Base-by-base conservation (phyloP, 2,329 filamentous ascomycete species). In the Hypoxylon rubiginosum region DNA sequence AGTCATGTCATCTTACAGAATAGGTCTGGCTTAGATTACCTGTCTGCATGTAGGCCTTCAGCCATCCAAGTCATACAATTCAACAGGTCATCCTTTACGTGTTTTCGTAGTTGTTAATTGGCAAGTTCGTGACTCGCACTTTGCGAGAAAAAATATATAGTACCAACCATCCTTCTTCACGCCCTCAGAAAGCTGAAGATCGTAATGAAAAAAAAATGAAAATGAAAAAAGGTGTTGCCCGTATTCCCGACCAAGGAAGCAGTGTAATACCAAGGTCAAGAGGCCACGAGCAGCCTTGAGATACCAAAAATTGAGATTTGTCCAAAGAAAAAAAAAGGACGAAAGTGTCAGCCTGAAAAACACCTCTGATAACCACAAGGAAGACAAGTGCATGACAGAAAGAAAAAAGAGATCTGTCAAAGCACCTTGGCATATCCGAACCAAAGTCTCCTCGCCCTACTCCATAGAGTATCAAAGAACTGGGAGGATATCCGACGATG, bases 121-220 rank as follows among this genome's bases (percentile, higher is more conserved):
- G n/a, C n/a, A n/a, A n/a, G n/a, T n/a, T n/a, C 7, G 26, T 28
- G 3, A 28, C 26, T 28, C 26, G 26, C 26, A 28, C 21, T 4
- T 48, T 4, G 11, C 13, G 9, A 26, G 3, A 48, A 7, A 6
- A 9, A 9, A 9, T 32, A 1, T 17, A 15, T 2, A 26, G 3
- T 10, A 15, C 3, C 17, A 9, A 7, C 3, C 4, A 7, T 43
- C 55, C 52, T 66, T 62, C 64, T 57, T 36, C 64, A 46, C 51
- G 28, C 56, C 58, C 54, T 19, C 54, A 56, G 55, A n/a, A 41
- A 52, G 43, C 50, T 43, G 24, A 45, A 53, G 51, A 56, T 7
- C 41, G 24, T 28, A 39, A 62, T 62, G 64, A 62, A 66, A 66
- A 64, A 66, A 55, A 36, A 26, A n/a, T n/a, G n/a, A n/a, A n/a